Percentiles rank a stretch among this genome's conserved stretches.
Conservation (phyloP, 2,329 filamentous ascomycete genomes). For the Ophiosphaerella korrae region DNA sequence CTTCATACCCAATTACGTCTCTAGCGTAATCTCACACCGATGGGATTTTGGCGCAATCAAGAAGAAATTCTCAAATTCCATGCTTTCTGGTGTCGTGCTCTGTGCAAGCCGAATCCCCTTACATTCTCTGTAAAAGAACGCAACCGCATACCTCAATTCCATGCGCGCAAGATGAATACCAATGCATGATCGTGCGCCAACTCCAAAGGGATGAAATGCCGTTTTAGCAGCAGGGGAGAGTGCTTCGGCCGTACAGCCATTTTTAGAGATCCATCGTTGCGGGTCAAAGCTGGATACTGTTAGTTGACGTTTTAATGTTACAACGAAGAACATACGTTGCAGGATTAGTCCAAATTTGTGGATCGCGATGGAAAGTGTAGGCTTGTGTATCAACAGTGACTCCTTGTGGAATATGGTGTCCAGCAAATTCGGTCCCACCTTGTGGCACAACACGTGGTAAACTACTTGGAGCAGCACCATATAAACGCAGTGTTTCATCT, state of each 20-base stretch:
- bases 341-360: conserved; percentile 32
- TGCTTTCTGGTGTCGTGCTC: conserved; percentile 45
- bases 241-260: conserved; percentile 27
- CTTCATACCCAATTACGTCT: not conserved
- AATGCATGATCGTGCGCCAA: conserved; percentile 70
- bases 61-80: conserved; percentile 53
- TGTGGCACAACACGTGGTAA: conserved; percentile 46
- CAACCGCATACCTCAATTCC: conserved; percentile 59
- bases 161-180: conserved; percentile 70
- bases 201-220: conserved; percentile 71
- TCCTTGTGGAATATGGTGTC: conserved; percentile 45
- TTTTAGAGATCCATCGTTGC: conserved; percentile 37
- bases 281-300: conserved; percentile 38
- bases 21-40: conserved; percentile 47
- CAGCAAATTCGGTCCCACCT: conserved; percentile 42
- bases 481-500: conserved; percentile 48
- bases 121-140: conserved; percentile 59
- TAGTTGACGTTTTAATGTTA: not conserved
- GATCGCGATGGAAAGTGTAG: conserved; percentile 48
- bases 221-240: conserved; percentile 48
- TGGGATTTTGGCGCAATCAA: conserved; percentile 52
- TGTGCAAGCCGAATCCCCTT: conserved; percentile 31
- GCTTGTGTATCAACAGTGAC: conserved; percentile 48
- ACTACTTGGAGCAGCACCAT: conserved; percentile 42
- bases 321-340: conserved; percentile 22